A percentile compares a stretch with the other conserved stretches of the same genome.
Conservation (phyloP, 495 filamentous ascomycete species). For the Penicillium lagena region DNA sequence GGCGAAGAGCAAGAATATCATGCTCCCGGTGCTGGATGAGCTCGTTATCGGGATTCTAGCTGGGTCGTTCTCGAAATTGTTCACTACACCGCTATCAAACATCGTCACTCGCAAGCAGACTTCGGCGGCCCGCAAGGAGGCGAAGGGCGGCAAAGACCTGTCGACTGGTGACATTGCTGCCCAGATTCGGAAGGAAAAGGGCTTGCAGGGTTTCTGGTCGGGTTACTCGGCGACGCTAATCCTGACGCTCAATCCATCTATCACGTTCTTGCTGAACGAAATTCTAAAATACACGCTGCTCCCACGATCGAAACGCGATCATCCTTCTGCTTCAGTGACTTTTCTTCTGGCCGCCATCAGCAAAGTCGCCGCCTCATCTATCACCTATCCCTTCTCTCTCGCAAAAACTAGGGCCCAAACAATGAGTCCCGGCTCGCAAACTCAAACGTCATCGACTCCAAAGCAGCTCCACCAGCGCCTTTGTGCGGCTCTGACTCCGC, state of each 20-base stretch:
- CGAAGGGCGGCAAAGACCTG: not conserved
- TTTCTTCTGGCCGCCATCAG: slow-evolving; percentile 77
- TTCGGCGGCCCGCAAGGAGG: slow-evolving; percentile 38
- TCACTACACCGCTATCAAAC: slow-evolving; percentile 78
- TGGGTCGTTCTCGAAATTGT: slow-evolving; percentile 67
- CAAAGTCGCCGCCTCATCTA: slow-evolving; percentile 69
- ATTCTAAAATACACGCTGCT: slow-evolving; percentile 55
- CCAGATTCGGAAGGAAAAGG: slow-evolving; percentile 64
- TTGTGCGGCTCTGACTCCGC: slow-evolving; percentile 26
- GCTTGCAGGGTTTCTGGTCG: slow-evolving; percentile 77
- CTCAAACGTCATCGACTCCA: not conserved
- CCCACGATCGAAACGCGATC: slow-evolving; percentile 39
- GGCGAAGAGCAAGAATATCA: slow-evolving; percentile 33
- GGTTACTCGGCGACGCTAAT: slow-evolving; percentile 79
- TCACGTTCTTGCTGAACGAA: slow-evolving; percentile 82
- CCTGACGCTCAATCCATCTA: slow-evolving; percentile 76
- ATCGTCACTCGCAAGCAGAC: slow-evolving; percentile 81
- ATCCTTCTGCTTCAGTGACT: slow-evolving; percentile 45
- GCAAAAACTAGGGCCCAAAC: slow-evolving; percentile 74
- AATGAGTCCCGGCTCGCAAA: slow-evolving; percentile 10
- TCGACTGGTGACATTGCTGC: slow-evolving; percentile 52
- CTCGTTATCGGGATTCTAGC: slow-evolving; percentile 71
- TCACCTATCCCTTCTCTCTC: slow-evolving; percentile 83
- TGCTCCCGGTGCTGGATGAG: slow-evolving; percentile 64
- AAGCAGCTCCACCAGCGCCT: no score